Conservation (phyloP, 2,329 filamentous ascomycete genomes). For the Ceratocystis diversiconidia region DNA sequence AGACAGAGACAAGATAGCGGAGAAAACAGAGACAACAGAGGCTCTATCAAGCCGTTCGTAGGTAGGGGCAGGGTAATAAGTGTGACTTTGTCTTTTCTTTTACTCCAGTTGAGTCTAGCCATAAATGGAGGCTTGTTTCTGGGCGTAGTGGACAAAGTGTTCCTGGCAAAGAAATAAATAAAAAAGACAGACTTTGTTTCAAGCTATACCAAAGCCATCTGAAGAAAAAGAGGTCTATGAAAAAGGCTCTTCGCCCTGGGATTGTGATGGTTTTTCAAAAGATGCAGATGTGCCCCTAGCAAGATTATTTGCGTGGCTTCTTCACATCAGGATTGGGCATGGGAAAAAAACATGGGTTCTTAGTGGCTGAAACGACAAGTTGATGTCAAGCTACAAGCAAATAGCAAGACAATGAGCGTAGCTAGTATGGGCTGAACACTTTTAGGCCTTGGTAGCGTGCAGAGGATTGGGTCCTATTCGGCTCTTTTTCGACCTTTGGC, state of each 20-base stretch:
- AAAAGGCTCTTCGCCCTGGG: background rate
- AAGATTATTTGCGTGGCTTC: background rate
- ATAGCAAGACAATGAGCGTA: background rate
- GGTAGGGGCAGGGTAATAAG: background rate
- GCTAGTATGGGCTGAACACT: background rate
- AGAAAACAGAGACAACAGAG: background rate
- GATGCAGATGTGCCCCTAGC: background rate
- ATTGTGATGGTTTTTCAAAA: background rate
- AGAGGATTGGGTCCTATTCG: background rate
- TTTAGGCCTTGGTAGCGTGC: background rate
- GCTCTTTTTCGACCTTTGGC: background rate
- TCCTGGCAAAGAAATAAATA: background rate
- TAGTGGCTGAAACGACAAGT: background rate
- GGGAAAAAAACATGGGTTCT: background rate
- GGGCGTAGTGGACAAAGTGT: background rate
- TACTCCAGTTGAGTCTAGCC: background rate
- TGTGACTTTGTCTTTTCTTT: background rate
- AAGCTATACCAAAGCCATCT: background rate
- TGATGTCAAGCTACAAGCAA: background rate
- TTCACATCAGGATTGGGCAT: background rate
- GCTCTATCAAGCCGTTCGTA: background rate
- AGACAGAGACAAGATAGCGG: background rate
- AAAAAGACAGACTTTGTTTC: background rate
- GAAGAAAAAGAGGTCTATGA: background rate
- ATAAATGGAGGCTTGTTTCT: background rate